These are phyloP conservation scores for Acanthamoeba culbertsoni DNA, from an alignment of 208 protist genomes.

Conservation along the genomic window DNA sequence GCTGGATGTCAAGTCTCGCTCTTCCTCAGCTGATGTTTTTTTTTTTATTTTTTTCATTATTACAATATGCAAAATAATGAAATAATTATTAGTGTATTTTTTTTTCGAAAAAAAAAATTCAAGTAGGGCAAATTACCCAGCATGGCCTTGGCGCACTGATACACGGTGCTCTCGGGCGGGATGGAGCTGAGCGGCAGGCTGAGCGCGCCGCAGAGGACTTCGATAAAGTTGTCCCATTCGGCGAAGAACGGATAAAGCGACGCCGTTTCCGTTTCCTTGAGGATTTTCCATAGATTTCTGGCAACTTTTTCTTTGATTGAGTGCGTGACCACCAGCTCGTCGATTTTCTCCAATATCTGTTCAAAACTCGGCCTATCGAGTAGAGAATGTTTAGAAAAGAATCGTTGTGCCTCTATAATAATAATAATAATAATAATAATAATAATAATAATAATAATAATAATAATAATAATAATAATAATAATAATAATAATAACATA, in stretches of 20 bases:
- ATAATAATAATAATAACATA: background rate
- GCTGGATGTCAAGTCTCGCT: background rate
- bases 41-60: background rate
- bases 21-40: background rate
- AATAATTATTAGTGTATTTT: too few species aligned
- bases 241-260: background rate
- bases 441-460: background rate
- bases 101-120: too few species aligned
- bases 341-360: background rate
- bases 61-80: background rate
- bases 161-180: background rate
- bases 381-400: too few species aligned
- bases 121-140: background rate
- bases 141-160: conserved; percentile 30
- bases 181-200: background rate
- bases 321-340: background rate
- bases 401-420: too few species aligned
- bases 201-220: conserved; percentile 14
- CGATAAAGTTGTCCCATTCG: conserved; percentile 46
- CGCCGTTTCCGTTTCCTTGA: background rate
- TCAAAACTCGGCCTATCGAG: conserved; percentile 36
- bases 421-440: too few species aligned
- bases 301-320: conserved; percentile 16
- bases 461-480: background rate
- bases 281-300: conserved; percentile 34